phyloP scores from a whole-genome alignment of 106 monocot genomes.

The Triglochin maritima region DNA sequence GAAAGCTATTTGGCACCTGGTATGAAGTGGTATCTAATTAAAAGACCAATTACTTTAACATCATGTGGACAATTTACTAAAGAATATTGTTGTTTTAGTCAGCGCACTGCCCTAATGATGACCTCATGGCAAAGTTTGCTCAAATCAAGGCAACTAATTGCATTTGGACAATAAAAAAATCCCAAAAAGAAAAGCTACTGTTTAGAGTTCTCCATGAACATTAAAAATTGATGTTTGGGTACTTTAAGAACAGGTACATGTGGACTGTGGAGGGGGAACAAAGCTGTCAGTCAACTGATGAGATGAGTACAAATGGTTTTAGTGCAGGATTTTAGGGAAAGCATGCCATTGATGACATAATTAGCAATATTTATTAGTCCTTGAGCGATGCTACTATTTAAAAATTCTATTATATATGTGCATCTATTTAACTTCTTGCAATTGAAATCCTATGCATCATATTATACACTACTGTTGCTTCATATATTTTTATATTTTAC shows the following conservation, averaged over 20 bases:
- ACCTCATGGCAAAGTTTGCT: neutral
- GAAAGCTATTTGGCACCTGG: too few species aligned
- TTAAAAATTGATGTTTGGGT: neutral
- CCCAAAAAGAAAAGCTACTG: neutral
- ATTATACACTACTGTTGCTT: too few species aligned
- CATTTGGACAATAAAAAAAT: neutral
- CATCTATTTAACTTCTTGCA: too few species aligned
- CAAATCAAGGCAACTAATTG: neutral
- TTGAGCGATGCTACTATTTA: too few species aligned
- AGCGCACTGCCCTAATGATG: neutral
- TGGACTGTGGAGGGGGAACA: neutral
- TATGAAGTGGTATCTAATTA: too few species aligned
- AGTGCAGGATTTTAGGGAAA: too few species aligned
- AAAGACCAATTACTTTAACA: too few species aligned
- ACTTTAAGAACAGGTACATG: conserved; percentile 4
- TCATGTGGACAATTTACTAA: neutral
- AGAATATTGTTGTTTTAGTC: neutral
- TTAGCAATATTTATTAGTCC: too few species aligned
- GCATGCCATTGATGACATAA: too few species aligned
- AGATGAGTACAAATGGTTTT: neutral
- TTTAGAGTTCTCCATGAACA: neutral
- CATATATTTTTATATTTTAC: too few species aligned
- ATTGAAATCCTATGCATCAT: too few species aligned
- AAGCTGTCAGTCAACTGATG: neutral
- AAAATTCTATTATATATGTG: too few species aligned